Percentiles rank a stretch among this genome's conserved stretches.
Conservation (phyloP, 2,329 filamentous ascomycete genomes). For the Daldinia sp. region DNA sequence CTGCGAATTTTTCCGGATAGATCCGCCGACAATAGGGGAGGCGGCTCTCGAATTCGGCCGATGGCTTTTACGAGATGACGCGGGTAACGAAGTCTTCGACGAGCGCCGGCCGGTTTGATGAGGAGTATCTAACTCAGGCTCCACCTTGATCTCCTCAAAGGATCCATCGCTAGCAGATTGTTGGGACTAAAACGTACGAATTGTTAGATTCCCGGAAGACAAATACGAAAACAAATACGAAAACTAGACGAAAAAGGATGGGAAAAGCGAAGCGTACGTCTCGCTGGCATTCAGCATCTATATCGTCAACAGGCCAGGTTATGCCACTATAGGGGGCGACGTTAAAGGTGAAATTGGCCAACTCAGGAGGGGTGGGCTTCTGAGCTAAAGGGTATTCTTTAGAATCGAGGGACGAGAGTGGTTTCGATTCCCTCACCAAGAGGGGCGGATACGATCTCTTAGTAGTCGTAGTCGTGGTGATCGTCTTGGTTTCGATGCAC, state of each 20-base stretch:
- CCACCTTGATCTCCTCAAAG: constrained; percentile 43
- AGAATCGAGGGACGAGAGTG: constrained; percentile 76
- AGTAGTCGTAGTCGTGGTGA: constrained; percentile 93
- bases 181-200: constrained; percentile 40
- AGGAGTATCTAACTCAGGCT: constrained; percentile 47
- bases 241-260: neutral
- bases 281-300: constrained; percentile 37
- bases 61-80: constrained; percentile 45
- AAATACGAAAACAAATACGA: no score
- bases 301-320: constrained; percentile 44
- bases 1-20: constrained; percentile 45
- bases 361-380: constrained; percentile 79
- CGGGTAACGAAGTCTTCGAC: constrained; percentile 41
- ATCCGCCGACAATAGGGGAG: constrained; percentile 47
- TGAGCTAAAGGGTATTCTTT: constrained; percentile 90
- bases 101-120: constrained; percentile 42
- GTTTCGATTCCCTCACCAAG: constrained; percentile 75
- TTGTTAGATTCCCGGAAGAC: no score
- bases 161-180: constrained; percentile 39
- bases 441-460: constrained; percentile 86
- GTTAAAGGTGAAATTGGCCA: constrained; percentile 80
- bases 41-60: constrained; percentile 46
- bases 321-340: constrained; percentile 66
- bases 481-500: constrained; percentile 73
- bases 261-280: constrained; percentile 36